Conservation (phyloP, 495 filamentous ascomycete genomes). For the Lophium mytilinum region DNA sequence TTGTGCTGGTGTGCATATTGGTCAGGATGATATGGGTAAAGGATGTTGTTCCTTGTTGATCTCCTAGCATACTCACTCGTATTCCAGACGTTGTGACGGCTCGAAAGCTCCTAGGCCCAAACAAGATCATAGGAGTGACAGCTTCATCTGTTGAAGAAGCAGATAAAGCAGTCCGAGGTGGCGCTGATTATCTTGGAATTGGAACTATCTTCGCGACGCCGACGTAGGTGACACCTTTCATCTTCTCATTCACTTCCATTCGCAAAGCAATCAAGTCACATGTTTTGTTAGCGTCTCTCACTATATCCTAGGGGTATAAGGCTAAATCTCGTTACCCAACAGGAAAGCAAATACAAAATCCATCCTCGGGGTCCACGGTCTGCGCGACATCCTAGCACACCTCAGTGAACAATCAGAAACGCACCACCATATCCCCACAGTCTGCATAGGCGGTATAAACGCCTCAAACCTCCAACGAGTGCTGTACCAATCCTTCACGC, state of each 20-base stretch:
- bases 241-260: neutral
- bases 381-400: slow-evolving; percentile 56
- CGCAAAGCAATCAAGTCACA: neutral
- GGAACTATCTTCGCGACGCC: slow-evolving; percentile 59
- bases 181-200: slow-evolving; percentile 83
- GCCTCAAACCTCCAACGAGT: slow-evolving; percentile 65
- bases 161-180: slow-evolving; percentile 51
- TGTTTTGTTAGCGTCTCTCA: neutral
- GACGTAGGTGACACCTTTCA: slow-evolving; percentile 44
- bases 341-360: slow-evolving; percentile 69
- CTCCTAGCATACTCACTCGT: neutral
- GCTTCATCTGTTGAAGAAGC: slow-evolving; percentile 63
- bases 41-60: slow-evolving; percentile 16
- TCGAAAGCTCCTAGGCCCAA: slow-evolving; percentile 60
- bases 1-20: slow-evolving; percentile 87
- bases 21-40: slow-evolving; percentile 86
- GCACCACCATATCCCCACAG: slow-evolving; percentile 35
- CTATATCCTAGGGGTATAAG: neutral
- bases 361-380: slow-evolving; percentile 75
- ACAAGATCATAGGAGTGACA: slow-evolving; percentile 65
- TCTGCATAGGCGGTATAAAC: slow-evolving; percentile 88
- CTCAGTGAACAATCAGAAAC: slow-evolving; percentile 34
- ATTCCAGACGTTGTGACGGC: slow-evolving; percentile 52
- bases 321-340: neutral
- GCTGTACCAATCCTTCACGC: slow-evolving; percentile 40